Percentiles rank a stretch among this genome's conserved stretches.
Evolutionary conservation across 2,329 filamentous ascomycete species (phyloP).

Genomic region (Sclerotinia sclerotiorum): DNA sequence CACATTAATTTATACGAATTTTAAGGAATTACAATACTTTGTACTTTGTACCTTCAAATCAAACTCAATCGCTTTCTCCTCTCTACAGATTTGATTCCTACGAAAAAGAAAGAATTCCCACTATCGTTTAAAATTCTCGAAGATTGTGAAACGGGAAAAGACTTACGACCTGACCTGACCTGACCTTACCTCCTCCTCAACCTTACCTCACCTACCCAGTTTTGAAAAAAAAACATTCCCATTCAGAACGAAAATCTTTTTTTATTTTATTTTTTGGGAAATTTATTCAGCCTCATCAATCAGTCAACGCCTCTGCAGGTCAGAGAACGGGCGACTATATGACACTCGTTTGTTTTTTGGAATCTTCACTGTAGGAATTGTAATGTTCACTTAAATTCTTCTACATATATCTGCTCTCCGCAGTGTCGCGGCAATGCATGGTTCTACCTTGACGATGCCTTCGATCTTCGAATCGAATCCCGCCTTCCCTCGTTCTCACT

Average conservation of each 20-base stretch:
- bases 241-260: background rate
- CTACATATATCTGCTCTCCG: slow-evolving; percentile 23
- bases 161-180: background rate
- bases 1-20: background rate
- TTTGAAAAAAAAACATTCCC: slow-evolving; percentile 7
- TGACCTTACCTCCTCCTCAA: background rate
- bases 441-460: slow-evolving; percentile 38
- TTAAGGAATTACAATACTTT: background rate
- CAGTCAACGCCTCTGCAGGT: slow-evolving; percentile 20
- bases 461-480: slow-evolving; percentile 35
- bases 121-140: slow-evolving; percentile 17
- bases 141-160: slow-evolving; percentile 19
- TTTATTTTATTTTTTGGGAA: background rate
- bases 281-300: slow-evolving; percentile 19
- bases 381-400: slow-evolving; percentile 24
- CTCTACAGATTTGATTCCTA: background rate
- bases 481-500: slow-evolving; percentile 39
- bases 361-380: slow-evolving; percentile 11
- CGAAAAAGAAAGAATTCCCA: background rate
- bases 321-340: slow-evolving; percentile 17
- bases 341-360: slow-evolving; percentile 15
- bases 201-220: background rate
- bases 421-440: slow-evolving; percentile 36
- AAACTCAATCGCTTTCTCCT: background rate
- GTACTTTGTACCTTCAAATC: background rate